A percentile compares a stretch with the other conserved stretches of the same genome.
phyloP scores from a whole-genome alignment of 2,329 filamentous ascomycete species.

The Lecanoromycetidae sp. region DNA sequence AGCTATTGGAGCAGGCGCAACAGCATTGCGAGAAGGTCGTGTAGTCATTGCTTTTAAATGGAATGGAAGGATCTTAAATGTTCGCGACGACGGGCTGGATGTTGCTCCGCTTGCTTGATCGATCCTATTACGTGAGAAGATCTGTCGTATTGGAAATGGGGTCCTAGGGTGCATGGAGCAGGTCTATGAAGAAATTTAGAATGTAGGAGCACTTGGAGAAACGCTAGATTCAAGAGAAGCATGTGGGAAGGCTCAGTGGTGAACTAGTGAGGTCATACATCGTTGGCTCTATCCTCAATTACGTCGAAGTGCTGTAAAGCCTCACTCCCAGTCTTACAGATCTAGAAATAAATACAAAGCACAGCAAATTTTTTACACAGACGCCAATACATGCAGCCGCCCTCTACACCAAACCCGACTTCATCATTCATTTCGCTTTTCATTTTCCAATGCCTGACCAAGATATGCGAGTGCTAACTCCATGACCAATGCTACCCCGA shows the following conservation, averaged over 20 bases:
- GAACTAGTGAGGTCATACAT: too few species aligned
- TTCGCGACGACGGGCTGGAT: too few species aligned
- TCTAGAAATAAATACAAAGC: too few species aligned
- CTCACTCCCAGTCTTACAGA: too few species aligned
- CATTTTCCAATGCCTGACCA: background rate
- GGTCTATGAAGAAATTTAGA: background rate
- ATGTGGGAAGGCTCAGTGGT: too few species aligned
- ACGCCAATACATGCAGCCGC: background rate
- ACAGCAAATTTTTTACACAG: background rate
- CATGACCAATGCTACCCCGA: background rate
- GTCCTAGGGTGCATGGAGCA: background rate
- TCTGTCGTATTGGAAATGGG: too few species aligned
- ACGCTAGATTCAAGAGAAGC: background rate
- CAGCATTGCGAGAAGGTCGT: conserved; percentile 2
- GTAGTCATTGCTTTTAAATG: conserved; percentile 4
- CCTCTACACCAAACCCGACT: background rate
- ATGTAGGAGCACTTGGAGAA: background rate
- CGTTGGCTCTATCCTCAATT: too few species aligned
- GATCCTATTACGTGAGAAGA: too few species aligned
- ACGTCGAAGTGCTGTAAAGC: too few species aligned
- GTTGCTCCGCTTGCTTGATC: too few species aligned
- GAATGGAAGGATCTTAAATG: background rate
- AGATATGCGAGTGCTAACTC: background rate
- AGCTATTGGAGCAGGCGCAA: conserved; percentile 1
- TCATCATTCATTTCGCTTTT: background rate